Evolutionary conservation across 768 basidiomycete genomes (phyloP).

Genomic region (Termitomyces eurrhizus): DNA sequence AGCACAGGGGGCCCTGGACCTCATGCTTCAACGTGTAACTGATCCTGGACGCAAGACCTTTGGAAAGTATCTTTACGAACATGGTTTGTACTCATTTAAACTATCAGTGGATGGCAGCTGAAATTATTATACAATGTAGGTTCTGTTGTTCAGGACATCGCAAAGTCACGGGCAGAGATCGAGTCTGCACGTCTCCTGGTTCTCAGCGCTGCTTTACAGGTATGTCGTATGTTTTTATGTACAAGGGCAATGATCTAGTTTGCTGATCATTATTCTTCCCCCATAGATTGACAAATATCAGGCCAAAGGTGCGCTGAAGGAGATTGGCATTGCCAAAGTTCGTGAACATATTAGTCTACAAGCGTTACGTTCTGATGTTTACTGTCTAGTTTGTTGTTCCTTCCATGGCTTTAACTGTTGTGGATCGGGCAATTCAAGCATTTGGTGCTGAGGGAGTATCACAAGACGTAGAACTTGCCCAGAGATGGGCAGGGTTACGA

Average conservation of each 20-base stretch:
- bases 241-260: background rate
- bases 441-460: conserved; percentile 96
- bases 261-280: conserved; percentile 3
- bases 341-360: conserved; percentile 5
- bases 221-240: conserved; percentile 17
- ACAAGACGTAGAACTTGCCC: conserved; percentile 83
- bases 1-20: conserved; percentile 79
- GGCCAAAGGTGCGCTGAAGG: conserved; percentile 94
- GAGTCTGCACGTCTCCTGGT: conserved; percentile 87
- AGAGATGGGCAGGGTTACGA: conserved; percentile 72
- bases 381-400: conserved; percentile 83
- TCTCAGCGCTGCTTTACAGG: conserved; percentile 86
- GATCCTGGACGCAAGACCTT: conserved; percentile 91
- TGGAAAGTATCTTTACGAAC: conserved; percentile 86
- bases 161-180: conserved; percentile 89
- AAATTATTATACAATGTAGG: conserved; percentile 36
- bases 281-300: conserved; percentile 80
- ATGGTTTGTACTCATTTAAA: conserved; percentile 51
- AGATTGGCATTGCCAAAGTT: conserved; percentile 97
- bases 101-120: background rate
- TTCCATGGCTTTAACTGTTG: conserved; percentile 78
- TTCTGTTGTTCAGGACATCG: conserved; percentile 87
- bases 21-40: conserved; percentile 90
- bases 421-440: conserved; percentile 95
- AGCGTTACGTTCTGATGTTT: background rate